Conservation (phyloP, 805 yeast species). For the Candida rishiriensis region DNA sequence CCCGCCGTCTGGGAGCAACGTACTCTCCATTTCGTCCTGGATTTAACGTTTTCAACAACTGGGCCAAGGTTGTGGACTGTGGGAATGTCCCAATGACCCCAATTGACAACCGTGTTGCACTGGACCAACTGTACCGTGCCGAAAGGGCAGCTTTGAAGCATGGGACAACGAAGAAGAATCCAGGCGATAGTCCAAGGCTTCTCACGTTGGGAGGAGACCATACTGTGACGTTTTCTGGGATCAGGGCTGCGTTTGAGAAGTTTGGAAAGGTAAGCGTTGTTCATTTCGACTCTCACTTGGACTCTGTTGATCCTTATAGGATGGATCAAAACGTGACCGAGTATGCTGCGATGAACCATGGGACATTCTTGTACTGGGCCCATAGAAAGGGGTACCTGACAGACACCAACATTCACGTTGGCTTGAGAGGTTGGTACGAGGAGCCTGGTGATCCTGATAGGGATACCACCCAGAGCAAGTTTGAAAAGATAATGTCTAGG, state of each 20-base stretch:
- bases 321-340: slow-evolving; percentile 56
- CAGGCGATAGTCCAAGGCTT: slow-evolving; percentile 32
- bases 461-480: slow-evolving; percentile 30
- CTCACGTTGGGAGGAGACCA: slow-evolving; percentile 62
- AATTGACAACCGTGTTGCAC: slow-evolving; percentile 48
- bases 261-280: slow-evolving; percentile 46
- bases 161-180: slow-evolving; percentile 16
- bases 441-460: slow-evolving; percentile 31
- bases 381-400: slow-evolving; percentile 54
- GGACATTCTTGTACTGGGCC: slow-evolving; percentile 64
- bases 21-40: slow-evolving; percentile 33
- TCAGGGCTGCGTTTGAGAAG: slow-evolving; percentile 47
- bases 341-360: slow-evolving; percentile 54
- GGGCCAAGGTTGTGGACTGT: slow-evolving; percentile 43
- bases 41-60: slow-evolving; percentile 30
- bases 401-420: slow-evolving; percentile 48
- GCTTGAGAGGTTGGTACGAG: slow-evolving; percentile 57
- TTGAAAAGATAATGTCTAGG: slow-evolving; percentile 37
- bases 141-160: slow-evolving; percentile 41
- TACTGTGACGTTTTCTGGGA: slow-evolving; percentile 47
- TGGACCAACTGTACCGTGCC: slow-evolving; percentile 50
- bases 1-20: slow-evolving; percentile 39
- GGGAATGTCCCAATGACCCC: slow-evolving; percentile 57
- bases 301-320: slow-evolving; percentile 61
- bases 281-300: slow-evolving; percentile 66